Conservation (phyloP, 495 filamentous ascomycete species). For the Trichoderma erinaceum region DNA sequence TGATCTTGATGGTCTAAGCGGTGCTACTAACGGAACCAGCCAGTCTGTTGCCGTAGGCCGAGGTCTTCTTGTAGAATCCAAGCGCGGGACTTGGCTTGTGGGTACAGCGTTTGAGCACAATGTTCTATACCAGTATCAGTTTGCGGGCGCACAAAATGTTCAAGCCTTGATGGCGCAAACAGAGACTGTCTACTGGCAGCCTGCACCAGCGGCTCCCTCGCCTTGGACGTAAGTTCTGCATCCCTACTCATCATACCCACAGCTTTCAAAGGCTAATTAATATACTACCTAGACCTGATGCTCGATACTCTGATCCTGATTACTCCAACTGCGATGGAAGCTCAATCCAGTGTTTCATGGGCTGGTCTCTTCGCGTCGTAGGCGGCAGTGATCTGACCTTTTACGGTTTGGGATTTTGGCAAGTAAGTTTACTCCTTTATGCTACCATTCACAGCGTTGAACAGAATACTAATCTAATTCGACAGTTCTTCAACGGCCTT, state of each 20-base stretch:
- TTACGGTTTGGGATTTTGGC: constrained; percentile 4
- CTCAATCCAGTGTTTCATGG: background rate
- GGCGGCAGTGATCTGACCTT: constrained; percentile 1
- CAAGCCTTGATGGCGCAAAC: constrained; percentile 56
- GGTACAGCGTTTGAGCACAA: constrained; percentile 67
- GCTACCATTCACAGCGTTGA: background rate
- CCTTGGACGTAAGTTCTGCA: background rate
- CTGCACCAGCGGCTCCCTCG: constrained; percentile 22
- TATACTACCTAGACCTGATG: background rate
- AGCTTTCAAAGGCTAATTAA: background rate
- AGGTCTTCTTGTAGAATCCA: constrained; percentile 43
- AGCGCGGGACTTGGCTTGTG: constrained; percentile 48
- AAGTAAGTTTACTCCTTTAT: background rate
- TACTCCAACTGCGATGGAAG: constrained; percentile 9
- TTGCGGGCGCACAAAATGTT: constrained; percentile 54
- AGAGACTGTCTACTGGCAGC: constrained; percentile 70
- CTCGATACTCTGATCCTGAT: background rate
- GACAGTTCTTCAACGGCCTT: constrained; percentile 6
- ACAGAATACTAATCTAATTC: background rate
- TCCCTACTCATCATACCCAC: background rate
- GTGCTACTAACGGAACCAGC: constrained; percentile 25
- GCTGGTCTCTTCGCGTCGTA: constrained; percentile 3
- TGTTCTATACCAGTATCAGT: constrained; percentile 67
- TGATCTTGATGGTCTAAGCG: constrained; percentile 29
- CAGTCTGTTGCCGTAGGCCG: constrained; percentile 33